These are phyloP conservation scores for Scolecobasidium constrictum DNA, from an alignment of 2,329 filamentous ascomycete genomes.

Conservation along the genomic window DNA sequence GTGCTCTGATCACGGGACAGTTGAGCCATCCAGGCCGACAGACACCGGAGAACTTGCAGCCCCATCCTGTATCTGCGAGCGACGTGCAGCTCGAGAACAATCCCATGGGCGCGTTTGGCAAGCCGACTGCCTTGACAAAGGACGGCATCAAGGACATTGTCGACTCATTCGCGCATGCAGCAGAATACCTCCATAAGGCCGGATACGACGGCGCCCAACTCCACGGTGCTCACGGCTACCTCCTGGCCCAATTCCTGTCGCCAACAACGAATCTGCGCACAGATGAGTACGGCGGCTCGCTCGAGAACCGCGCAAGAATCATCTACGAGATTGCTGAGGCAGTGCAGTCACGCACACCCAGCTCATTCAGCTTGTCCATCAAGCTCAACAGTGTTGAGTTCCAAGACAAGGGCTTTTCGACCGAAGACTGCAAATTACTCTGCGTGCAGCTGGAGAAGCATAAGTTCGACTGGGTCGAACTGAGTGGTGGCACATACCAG, in stretches of 20 bases:
- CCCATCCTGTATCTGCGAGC: constrained; percentile 40
- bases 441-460: constrained; percentile 39
- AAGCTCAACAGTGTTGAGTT: constrained; percentile 50
- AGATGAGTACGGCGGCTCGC: constrained; percentile 56
- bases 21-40: constrained; percentile 54
- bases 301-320: constrained; percentile 61
- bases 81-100: constrained; percentile 34
- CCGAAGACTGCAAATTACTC: constrained; percentile 39
- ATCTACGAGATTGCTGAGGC: constrained; percentile 45
- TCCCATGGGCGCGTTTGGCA: constrained; percentile 22
- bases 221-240: constrained; percentile 70
- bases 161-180: constrained; percentile 50
- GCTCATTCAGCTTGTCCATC: constrained; percentile 39
- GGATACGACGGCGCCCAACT: constrained; percentile 74
- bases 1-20: constrained; percentile 47
- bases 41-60: constrained; percentile 31
- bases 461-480: constrained; percentile 46
- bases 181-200: constrained; percentile 48
- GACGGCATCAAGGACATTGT: constrained; percentile 40
- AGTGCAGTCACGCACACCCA: constrained; percentile 21
- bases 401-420: too few relatives aligned
- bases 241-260: constrained; percentile 59
- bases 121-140: constrained; percentile 21
- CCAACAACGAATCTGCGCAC: constrained; percentile 58
- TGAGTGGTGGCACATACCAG: constrained; percentile 51